Evolutionary conservation across 805 yeast genomes (phyloP), one percentile per base, ranked within the genome.

Genomic region (Saturnispora diversa): DNA sequence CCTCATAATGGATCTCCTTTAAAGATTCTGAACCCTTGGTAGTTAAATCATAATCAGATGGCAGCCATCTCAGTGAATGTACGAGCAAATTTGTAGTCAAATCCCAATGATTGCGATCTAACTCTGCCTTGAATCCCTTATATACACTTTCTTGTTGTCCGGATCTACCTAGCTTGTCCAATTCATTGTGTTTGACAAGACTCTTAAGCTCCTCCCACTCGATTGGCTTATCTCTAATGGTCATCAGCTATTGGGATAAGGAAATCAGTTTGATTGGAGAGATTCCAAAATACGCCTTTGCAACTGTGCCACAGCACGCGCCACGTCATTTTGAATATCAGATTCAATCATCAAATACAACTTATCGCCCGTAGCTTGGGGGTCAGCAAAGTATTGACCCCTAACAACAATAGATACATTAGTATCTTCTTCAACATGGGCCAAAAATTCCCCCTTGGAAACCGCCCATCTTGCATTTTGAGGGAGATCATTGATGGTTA

Each of bases 401-500:
- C 78, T 84, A 40, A 77, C 75, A 1, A 96, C 87, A 33, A 88
- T 75, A 5, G 94, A 77, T 3, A 86, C 75, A 1, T 79, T 72
- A 0, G 92, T 79, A 35, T 75, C 64, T 37, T 86, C 94, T 32
- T 75, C 76, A 34, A 87, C 70, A 50, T 74, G 74, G 1, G 73
- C 58, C 29, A 81, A 63, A 33, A 75, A 78, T 1, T 80, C 79
- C 26, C 80, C 71, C 50, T 77, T 80, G 3, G 87, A 75, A 2
- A 82, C 84, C 41, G 66, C 68, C 94, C 94, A 82, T 51, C 95
- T 65, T 0, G 83, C 84, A 20, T 70, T 66, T 53, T 82, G 86
- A 0, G 97, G 95, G 25, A 84, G 66, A 56, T 92, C 97, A 50
- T 90, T 90, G 48, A 90, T 77, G 36, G 75, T 73, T 35, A 90